Evolutionary conservation across 2,329 filamentous ascomycete species (phyloP).

Genomic region (Beauveria asiatica): DNA sequence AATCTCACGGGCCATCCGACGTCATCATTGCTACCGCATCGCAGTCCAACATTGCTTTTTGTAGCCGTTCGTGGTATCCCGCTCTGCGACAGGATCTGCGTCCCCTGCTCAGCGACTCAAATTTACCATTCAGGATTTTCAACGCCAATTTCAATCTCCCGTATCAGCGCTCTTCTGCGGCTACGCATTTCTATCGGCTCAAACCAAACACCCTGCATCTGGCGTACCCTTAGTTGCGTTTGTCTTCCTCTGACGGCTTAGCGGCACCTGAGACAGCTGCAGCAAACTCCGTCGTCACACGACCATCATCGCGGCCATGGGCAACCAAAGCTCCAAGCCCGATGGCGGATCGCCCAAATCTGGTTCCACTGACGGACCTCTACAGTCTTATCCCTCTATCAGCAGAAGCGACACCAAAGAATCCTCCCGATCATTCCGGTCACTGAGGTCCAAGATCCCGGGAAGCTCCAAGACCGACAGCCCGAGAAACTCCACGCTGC

Average conservation of each 20-base stretch:
- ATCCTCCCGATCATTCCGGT: constrained; percentile 77
- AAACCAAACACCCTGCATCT: constrained; percentile 7
- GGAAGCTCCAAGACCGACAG: constrained; percentile 67
- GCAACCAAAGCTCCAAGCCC: constrained; percentile 64
- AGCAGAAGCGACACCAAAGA: constrained; percentile 89
- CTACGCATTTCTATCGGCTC: background rate
- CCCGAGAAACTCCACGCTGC: constrained; percentile 63
- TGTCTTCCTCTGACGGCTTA: constrained; percentile 17
- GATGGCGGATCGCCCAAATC: constrained; percentile 38
- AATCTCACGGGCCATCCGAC: constrained; percentile 5
- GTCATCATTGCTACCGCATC: constrained; percentile 9
- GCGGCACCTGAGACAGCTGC: constrained; percentile 22
- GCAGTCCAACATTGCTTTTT: constrained; percentile 6
- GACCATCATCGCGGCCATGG: constrained; percentile 43
- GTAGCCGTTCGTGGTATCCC: background rate
- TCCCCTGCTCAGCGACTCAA: background rate
- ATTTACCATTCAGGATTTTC: constrained; percentile 2
- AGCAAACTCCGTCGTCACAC: constrained; percentile 10
- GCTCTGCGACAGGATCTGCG: background rate
- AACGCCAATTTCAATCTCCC: background rate
- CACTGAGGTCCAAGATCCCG: constrained; percentile 82
- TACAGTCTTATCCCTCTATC: constrained; percentile 87
- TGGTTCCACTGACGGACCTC: constrained; percentile 33
- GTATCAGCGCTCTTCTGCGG: background rate
- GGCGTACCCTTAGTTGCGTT: constrained; percentile 7